phyloP scores from a whole-genome alignment of 1,139 yeast species.

The Nakaseomyces kungkrabaensis region DNA sequence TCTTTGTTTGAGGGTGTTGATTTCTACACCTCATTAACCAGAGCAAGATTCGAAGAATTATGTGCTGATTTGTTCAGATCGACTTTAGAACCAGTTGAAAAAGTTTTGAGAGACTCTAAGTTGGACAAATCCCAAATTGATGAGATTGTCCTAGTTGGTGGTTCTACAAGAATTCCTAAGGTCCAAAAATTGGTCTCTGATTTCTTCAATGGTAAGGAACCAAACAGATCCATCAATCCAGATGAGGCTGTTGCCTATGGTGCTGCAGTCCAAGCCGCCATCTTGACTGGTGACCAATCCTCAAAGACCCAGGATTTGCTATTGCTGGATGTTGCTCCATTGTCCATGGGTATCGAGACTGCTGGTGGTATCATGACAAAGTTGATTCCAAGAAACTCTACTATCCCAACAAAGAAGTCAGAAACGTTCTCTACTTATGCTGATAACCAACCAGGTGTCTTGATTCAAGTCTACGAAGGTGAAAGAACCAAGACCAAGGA shows the following conservation, averaged over 20 bases:
- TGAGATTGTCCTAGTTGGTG: conserved; percentile 98
- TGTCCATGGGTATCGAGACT: conserved; percentile 91
- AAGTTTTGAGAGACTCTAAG: conserved; percentile 94
- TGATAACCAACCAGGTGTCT: conserved; percentile 92
- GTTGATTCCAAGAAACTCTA: conserved; percentile 89
- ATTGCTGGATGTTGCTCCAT: conserved; percentile 83
- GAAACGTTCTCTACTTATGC: conserved; percentile 94
- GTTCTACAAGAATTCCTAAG: conserved; percentile 99
- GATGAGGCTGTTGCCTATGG: conserved; percentile 97
- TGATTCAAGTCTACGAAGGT: conserved; percentile 93
- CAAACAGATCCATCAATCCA: conserved; percentile 94
- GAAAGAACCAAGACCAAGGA: conserved; percentile 92
- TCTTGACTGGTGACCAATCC: conserved; percentile 78
- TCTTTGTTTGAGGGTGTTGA: conserved; percentile 94
- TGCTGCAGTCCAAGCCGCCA: conserved; percentile 94
- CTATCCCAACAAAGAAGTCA: conserved; percentile 91
- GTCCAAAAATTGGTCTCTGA: conserved; percentile 95
- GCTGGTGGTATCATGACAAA: conserved; percentile 98
- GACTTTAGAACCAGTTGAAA: conserved; percentile 94
- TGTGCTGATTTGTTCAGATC: conserved; percentile 93
- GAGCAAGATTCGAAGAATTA: conserved; percentile 99
- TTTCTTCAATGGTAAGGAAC: conserved; percentile 97
- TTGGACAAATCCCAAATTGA: conserved; percentile 79
- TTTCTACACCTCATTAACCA: conserved; percentile 91
- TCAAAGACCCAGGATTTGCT: conserved; percentile 74